Evolutionary conservation across 1,139 yeast species (phyloP).

Genomic region (Pichia sp.): DNA sequence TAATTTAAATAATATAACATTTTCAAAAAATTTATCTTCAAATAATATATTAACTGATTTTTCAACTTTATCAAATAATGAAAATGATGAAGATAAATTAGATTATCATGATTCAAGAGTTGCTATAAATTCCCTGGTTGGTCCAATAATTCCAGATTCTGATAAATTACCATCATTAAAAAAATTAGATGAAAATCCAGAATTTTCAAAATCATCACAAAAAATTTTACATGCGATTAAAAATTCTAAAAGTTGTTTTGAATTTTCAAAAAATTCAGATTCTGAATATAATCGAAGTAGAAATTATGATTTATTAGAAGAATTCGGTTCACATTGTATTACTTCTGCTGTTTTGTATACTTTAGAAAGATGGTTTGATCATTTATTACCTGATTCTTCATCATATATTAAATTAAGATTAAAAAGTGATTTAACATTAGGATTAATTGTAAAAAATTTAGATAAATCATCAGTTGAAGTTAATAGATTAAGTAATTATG

Average conservation of each 20-base stretch:
- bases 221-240: slow-evolving; percentile 43
- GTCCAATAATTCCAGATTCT: slow-evolving; percentile 21
- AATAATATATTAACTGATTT: background rate
- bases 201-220: slow-evolving; percentile 23
- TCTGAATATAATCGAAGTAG: slow-evolving; percentile 9
- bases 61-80: slow-evolving; percentile 10
- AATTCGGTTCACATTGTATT: slow-evolving; percentile 53
- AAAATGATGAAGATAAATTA: slow-evolving; percentile 17
- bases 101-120: slow-evolving; percentile 23
- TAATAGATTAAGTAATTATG: slow-evolving; percentile 37
- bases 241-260: slow-evolving; percentile 59
- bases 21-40: background rate
- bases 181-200: slow-evolving; percentile 21
- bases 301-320: slow-evolving; percentile 42
- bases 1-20: background rate
- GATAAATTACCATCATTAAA: slow-evolving; percentile 23
- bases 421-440: slow-evolving; percentile 38
- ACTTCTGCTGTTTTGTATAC: slow-evolving; percentile 53
- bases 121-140: slow-evolving; percentile 29
- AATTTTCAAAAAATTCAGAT: slow-evolving; percentile 33
- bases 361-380: slow-evolving; percentile 50
- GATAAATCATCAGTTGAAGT: slow-evolving; percentile 41
- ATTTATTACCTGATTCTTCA: slow-evolving; percentile 41
- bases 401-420: slow-evolving; percentile 53
- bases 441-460: slow-evolving; percentile 45